Conservation (phyloP, 2,329 filamentous ascomycete genomes). For the Talaromyces sp. region DNA sequence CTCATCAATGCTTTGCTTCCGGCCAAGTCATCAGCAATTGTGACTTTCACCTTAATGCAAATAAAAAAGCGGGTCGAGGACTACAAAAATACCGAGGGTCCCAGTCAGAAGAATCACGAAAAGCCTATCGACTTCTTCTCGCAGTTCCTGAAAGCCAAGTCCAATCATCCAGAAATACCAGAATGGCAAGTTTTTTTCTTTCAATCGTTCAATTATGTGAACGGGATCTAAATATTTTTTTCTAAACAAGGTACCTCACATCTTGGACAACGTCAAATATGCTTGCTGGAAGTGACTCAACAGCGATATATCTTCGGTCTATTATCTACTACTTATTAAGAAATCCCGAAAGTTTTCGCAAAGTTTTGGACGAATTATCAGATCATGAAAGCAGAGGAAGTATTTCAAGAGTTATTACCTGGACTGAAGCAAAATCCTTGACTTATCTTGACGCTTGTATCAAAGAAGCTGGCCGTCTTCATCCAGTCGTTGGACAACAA, state of each 20-base stretch:
- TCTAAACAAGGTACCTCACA: too few species aligned
- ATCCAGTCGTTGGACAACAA: constrained; percentile 69
- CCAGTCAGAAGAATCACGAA: constrained; percentile 23
- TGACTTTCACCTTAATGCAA: constrained; percentile 23
- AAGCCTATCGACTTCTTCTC: constrained; percentile 13
- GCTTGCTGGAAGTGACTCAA: constrained; percentile 75
- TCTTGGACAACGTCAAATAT: constrained; percentile 24
- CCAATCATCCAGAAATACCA: constrained; percentile 27
- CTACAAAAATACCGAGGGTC: neutral
- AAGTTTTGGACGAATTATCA: constrained; percentile 58
- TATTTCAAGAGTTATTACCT: constrained; percentile 39
- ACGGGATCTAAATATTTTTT: too few species aligned
- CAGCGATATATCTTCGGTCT: constrained; percentile 67
- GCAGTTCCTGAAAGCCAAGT: constrained; percentile 26
- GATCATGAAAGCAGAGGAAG: constrained; percentile 45
- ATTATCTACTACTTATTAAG: constrained; percentile 73
- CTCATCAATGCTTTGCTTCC: constrained; percentile 38
- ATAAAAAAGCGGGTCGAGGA: constrained; percentile 23
- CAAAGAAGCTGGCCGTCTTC: constrained; percentile 67
- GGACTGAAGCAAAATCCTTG: constrained; percentile 65
- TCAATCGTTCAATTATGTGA: too few species aligned
- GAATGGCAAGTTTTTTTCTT: constrained; percentile 24
- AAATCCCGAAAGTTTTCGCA: constrained; percentile 44
- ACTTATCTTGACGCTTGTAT: constrained; percentile 57
- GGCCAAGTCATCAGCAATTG: constrained; percentile 25